phyloP scores from a whole-genome alignment of 2,329 filamentous ascomycete species.

The Tympanopsis confertula region DNA sequence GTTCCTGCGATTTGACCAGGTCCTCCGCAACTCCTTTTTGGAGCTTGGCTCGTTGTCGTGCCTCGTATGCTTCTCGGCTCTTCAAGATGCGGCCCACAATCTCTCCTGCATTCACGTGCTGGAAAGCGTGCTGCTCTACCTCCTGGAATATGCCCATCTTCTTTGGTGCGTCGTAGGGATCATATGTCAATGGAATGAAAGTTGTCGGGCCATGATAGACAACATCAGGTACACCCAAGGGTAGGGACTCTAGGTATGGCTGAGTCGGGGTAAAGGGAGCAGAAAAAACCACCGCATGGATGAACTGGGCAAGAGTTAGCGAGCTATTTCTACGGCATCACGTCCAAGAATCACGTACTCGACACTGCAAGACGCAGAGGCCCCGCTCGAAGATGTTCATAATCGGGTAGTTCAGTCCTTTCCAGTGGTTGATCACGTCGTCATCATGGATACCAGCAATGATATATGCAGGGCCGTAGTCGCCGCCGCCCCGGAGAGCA shows the following conservation, averaged over 20 bases:
- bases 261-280: constrained; percentile 79
- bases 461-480: constrained; percentile 77
- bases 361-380: constrained; percentile 89
- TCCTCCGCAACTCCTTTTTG: constrained; percentile 70
- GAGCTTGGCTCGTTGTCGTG: constrained; percentile 78
- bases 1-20: not conserved
- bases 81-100: constrained; percentile 86
- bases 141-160: constrained; percentile 74
- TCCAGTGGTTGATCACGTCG: constrained; percentile 88
- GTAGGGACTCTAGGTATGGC: constrained; percentile 64
- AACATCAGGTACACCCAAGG: constrained; percentile 61
- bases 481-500: constrained; percentile 51
- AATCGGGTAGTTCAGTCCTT: constrained; percentile 95
- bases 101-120: constrained; percentile 79
- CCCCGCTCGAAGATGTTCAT: constrained; percentile 99
- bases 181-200: constrained; percentile 72
- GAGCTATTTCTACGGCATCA: too few species aligned
- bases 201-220: constrained; percentile 95
- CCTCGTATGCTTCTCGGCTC: constrained; percentile 79
- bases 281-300: constrained; percentile 78
- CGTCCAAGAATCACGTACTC: constrained; percentile 56
- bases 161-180: constrained; percentile 73
- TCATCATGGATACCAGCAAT: constrained; percentile 91
- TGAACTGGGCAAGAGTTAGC: constrained; percentile 43
- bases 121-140: constrained; percentile 66